These are phyloP conservation scores for Phenoliferia sp. DNA, from an alignment of 1,284 basidiomycete genomes.

Conservation along the genomic window DNA sequence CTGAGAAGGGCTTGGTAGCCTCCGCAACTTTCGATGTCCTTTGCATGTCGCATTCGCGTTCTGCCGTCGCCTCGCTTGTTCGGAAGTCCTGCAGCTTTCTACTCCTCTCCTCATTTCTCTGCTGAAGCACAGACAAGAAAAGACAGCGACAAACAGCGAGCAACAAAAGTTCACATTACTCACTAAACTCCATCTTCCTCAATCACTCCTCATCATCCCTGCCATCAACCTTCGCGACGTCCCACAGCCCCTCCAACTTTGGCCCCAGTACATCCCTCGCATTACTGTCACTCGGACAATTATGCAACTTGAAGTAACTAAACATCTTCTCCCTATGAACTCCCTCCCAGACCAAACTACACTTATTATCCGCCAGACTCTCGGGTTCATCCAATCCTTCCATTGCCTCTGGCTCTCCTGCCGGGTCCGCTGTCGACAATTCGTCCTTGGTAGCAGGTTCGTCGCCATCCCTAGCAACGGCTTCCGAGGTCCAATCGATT, in stretches of 20 bases:
- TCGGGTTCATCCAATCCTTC: conserved; percentile 42
- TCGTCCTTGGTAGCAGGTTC: conserved; percentile 15
- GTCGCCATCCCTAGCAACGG: conserved; percentile 58
- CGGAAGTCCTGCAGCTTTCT: no score
- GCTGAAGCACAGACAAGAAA: no score
- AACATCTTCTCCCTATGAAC: conserved; percentile 76
- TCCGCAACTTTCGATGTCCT: no score
- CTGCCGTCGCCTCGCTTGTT: no score
- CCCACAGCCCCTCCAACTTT: conserved; percentile 85
- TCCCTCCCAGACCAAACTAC: conserved; percentile 90
- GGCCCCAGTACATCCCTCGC: conserved; percentile 80
- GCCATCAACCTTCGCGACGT: conserved; percentile 64
- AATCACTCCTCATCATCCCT: conserved; percentile 22
- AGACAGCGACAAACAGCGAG: neutral
- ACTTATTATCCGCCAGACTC: conserved; percentile 76
- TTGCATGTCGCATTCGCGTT: no score
- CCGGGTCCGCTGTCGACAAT: neutral
- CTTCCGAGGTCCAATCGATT: conserved; percentile 91
- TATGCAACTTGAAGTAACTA: conserved; percentile 72
- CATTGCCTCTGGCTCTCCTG: conserved; percentile 38
- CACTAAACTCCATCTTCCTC: neutral
- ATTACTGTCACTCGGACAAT: conserved; percentile 74
- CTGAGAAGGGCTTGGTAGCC: no score
- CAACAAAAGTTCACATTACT: neutral
- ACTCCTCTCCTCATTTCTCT: no score